A percentile compares a stretch with the other conserved stretches of the same genome.
Evolutionary conservation across 495 filamentous ascomycete genomes (phyloP).

Genomic region (Poronia punctata): DNA sequence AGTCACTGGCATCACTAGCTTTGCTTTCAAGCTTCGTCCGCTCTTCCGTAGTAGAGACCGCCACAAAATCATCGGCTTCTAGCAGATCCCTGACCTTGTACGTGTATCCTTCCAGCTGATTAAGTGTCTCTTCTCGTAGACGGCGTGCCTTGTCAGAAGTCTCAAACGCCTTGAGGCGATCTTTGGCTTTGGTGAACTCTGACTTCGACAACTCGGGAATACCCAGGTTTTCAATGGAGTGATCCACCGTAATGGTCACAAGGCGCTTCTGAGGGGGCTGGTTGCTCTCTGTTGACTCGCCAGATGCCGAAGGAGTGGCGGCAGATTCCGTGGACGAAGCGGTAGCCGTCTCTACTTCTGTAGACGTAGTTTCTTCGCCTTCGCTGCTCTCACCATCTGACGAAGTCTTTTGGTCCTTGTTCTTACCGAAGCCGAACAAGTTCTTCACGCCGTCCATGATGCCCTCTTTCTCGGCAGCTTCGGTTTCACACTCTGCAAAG

Average conservation of each 20-base stretch:
- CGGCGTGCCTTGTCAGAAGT: slow-evolving; percentile 70
- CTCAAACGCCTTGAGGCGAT: slow-evolving; percentile 72
- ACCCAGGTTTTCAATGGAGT: slow-evolving; percentile 55
- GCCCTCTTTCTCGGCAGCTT: slow-evolving; percentile 61
- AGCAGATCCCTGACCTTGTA: slow-evolving; percentile 82
- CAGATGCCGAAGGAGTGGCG: slow-evolving; percentile 36
- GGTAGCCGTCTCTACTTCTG: slow-evolving; percentile 24
- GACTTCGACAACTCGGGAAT: slow-evolving; percentile 47
- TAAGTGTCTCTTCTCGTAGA: slow-evolving; percentile 78
- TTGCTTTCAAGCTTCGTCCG: slow-evolving; percentile 55
- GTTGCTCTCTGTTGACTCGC: slow-evolving; percentile 34
- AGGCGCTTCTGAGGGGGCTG: slow-evolving; percentile 52
- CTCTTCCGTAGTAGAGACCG: slow-evolving; percentile 57
- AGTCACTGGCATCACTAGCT: slow-evolving; percentile 65
- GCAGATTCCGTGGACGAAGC: slow-evolving; percentile 30
- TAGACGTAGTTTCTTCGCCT: slow-evolving; percentile 36
- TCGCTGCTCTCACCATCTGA: slow-evolving; percentile 50
- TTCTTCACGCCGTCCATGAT: slow-evolving; percentile 91
- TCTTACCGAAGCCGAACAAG: slow-evolving; percentile 84
- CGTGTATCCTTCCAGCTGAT: slow-evolving; percentile 88
- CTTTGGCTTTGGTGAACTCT: slow-evolving; percentile 59
- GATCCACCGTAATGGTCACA: slow-evolving; percentile 62
- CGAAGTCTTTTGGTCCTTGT: slow-evolving; percentile 74
- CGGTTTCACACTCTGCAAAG: slow-evolving; percentile 76
- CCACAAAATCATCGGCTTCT: slow-evolving; percentile 65